A percentile compares a stretch with the other conserved stretches of the same genome.
These are phyloP conservation scores for Voacanga thouarsii DNA, from an alignment of 257 asterid species.

Conservation along the genomic window DNA sequence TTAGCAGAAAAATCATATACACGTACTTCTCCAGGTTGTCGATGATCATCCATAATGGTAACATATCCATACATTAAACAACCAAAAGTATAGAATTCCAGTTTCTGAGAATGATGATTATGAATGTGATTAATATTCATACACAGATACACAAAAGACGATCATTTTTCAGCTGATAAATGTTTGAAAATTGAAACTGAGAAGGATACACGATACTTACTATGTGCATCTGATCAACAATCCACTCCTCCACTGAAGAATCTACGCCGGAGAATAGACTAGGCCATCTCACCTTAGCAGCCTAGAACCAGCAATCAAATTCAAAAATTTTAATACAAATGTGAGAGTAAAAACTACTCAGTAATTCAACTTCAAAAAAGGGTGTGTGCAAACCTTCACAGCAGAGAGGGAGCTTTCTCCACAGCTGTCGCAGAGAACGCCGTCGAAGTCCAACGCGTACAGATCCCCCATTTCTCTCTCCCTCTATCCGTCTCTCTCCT, in stretches of 20 bases:
- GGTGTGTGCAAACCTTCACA: conserved; percentile 58
- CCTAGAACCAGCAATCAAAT: conserved; percentile 34
- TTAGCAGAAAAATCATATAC: no score
- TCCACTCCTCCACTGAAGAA: conserved; percentile 72
- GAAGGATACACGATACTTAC: conserved; percentile 30
- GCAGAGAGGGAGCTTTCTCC: conserved; percentile 98
- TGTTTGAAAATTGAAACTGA: background rate
- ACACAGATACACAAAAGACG: background rate
- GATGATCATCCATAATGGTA: background rate
- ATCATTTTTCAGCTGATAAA: background rate
- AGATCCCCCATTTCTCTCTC: conserved; percentile 64
- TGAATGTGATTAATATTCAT: background rate
- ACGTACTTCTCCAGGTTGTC: background rate
- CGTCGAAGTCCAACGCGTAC: conserved; percentile 94
- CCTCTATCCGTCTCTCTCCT: background rate
- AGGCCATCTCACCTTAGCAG: conserved; percentile 96
- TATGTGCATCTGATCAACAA: conserved; percentile 88
- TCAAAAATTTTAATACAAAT: background rate
- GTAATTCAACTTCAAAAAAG: background rate
- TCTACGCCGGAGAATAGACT: conserved; percentile 62
- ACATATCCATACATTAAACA: background rate
- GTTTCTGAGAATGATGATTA: background rate
- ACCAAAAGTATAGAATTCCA: no score
- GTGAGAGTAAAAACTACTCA: background rate
- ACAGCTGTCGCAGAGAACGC: conserved; percentile 95